phyloP scores from a whole-genome alignment of 2,329 filamentous ascomycete genomes.

The Ascosphaera pollenicola region DNA sequence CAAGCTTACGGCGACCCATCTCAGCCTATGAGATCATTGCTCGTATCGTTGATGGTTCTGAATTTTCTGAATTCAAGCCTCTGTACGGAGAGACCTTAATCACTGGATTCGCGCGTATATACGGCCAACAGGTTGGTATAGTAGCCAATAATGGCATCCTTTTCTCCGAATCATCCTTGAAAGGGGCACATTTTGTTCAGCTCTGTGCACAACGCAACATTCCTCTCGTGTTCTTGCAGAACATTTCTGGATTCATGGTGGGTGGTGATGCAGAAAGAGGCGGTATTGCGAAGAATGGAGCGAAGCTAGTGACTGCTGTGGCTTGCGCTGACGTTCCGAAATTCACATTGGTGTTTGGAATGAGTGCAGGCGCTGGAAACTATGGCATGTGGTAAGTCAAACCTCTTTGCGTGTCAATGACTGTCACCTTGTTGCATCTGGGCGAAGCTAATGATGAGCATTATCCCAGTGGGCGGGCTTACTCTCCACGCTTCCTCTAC shows the following conservation, averaged over 20 bases:
- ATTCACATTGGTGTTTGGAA: slow-evolving; percentile 90
- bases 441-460: too few relatives aligned
- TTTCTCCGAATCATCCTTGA: slow-evolving; percentile 70
- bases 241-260: slow-evolving; percentile 98
- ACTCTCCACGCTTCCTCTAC: slow-evolving; percentile 76
- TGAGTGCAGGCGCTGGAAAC: slow-evolving; percentile 81
- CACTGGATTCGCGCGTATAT: slow-evolving; percentile 75
- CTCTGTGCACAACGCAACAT: slow-evolving; percentile 78
- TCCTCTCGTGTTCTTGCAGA: slow-evolving; percentile 82
- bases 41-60: slow-evolving; percentile 72
- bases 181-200: slow-evolving; percentile 94
- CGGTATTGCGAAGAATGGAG: slow-evolving; percentile 93
- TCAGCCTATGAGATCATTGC: slow-evolving; percentile 80
- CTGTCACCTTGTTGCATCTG: too few relatives aligned
- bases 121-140: slow-evolving; percentile 79
- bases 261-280: slow-evolving; percentile 78
- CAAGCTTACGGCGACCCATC: slow-evolving; percentile 68
- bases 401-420: too few relatives aligned
- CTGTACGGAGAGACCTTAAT: slow-evolving; percentile 76
- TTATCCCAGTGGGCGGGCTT: slow-evolving; percentile 52
- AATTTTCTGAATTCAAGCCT: slow-evolving; percentile 86
- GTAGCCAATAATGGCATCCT: slow-evolving; percentile 92
- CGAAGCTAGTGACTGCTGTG: slow-evolving; percentile 88
- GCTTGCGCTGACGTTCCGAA: slow-evolving; percentile 89
- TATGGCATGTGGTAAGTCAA: slow-evolving; percentile 69